Evolutionary conservation across 352 stramenopile species (phyloP), one percentile per base, ranked within the genome.

Genomic region (Phytophthora capsici): DNA sequence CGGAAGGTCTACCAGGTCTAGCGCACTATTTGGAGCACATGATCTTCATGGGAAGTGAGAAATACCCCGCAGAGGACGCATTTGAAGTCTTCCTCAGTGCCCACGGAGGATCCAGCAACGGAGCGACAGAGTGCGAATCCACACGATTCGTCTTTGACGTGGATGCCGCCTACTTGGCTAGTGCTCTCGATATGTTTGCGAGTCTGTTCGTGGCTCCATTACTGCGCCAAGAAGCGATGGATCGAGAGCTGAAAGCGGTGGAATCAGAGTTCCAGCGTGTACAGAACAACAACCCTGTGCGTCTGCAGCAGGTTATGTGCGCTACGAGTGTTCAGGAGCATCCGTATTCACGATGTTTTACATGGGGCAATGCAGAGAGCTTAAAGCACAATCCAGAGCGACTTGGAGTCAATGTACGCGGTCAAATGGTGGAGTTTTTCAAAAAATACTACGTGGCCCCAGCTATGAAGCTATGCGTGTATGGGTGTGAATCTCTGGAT

Each of bases 131-230:
- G 63, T 90, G 86, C 44, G 92, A 98, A 63, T 71, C 73, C 13
- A 98, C 94, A 6, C 81, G 89, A 14, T 98, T 94, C 64, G 79
- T 96, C 40, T 98, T 98, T 64, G 90, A 98, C 44, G 77, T 98
- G 6, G 68, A 78, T 7, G 43, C 78, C 7, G 23, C 43, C 4
- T 66, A 90, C 57, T 57, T 95, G 19, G 49, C 67, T 12, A 56
- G 70, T 14, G 84, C 87, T 26, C 71, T 97, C 6, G 86, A 97
- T 38, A 96, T 95, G 60, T 98, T 98, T 75, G 88, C 92, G 7
- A 87, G 95, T 62, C 97, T 97, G 57, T 98, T 98, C 75, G 84
- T 97, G 43, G 71, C 73, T 2, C 94, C 94, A 17, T 63, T 97
- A 25, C 80, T 97, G 57, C 74, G 75, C 52, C 55, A 46, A n/a